A percentile compares a stretch with the other conserved stretches of the same genome.
These are phyloP conservation scores for Xylaria nigripes DNA, from an alignment of 495 filamentous ascomycete genomes.

Conservation along the genomic window DNA sequence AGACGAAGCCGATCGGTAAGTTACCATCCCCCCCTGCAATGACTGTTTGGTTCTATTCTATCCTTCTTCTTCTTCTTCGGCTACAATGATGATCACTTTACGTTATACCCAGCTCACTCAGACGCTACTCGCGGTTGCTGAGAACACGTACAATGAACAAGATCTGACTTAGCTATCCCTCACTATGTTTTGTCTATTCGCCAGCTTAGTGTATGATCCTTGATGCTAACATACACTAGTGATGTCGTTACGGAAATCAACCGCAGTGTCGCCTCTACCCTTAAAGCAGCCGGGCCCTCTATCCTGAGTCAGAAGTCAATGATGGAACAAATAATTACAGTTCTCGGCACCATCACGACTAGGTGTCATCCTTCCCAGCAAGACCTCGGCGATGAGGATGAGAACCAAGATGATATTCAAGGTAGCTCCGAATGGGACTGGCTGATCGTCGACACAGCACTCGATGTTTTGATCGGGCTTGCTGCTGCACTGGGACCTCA, in stretches of 20 bases:
- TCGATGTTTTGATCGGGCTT: slow-evolving; percentile 80
- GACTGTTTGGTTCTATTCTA: slow-evolving; percentile 6
- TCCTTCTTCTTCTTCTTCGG: slow-evolving; percentile 5
- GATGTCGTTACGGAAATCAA: slow-evolving; percentile 91
- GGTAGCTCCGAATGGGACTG: slow-evolving; percentile 95
- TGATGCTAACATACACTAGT: slow-evolving; percentile 46
- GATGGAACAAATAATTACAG: slow-evolving; percentile 45
- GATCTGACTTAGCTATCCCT: slow-evolving; percentile 34
- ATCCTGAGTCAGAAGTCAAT: slow-evolving; percentile 64
- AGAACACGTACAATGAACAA: slow-evolving; percentile 64
- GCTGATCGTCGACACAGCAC: slow-evolving; percentile 87
- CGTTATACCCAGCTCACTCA: slow-evolving; percentile 99
- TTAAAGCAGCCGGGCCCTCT: slow-evolving; percentile 85
- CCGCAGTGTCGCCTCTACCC: slow-evolving; percentile 82
- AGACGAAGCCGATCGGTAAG: slow-evolving; percentile 88
- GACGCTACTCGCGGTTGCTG: slow-evolving; percentile 83
- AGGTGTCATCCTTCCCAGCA: slow-evolving; percentile 89
- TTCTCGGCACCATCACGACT: slow-evolving; percentile 69
- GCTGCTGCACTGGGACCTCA: slow-evolving; percentile 71
- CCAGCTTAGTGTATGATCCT: slow-evolving; percentile 6
- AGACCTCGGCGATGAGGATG: slow-evolving; percentile 72
- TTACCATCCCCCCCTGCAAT: slow-evolving; percentile 11
- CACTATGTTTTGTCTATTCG: slow-evolving; percentile 3
- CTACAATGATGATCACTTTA: slow-evolving; percentile 72
- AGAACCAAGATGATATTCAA: slow-evolving; percentile 57